These are phyloP conservation scores for Phytophthora brassicae DNA, from an alignment of 352 stramenopile genomes.

Conservation along the genomic window DNA sequence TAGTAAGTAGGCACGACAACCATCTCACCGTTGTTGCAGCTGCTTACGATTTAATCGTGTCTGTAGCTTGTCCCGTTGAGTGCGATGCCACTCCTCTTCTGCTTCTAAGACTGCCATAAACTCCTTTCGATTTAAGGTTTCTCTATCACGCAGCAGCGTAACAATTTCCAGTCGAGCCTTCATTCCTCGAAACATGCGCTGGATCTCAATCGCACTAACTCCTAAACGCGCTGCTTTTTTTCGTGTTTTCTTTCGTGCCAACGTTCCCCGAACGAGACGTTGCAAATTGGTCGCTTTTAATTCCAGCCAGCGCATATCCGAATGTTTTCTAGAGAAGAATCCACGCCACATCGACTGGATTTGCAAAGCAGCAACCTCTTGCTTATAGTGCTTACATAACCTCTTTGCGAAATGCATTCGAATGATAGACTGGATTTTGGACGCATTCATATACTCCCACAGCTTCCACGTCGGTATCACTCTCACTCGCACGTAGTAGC, in stretches of 20 bases:
- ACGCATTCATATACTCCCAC: conserved; percentile 62
- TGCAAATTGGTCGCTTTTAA: conserved; percentile 54
- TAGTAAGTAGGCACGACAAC: too few relatives aligned
- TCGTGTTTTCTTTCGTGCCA: conserved; percentile 42
- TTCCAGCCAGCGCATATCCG: conserved; percentile 56
- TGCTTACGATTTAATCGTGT: conserved; percentile 55
- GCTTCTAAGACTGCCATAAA: conserved; percentile 68
- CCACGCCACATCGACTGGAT: conserved; percentile 76
- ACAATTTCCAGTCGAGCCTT: conserved; percentile 39
- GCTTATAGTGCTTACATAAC: conserved; percentile 6
- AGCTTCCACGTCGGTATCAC: conserved; percentile 50
- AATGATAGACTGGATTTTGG: conserved; percentile 67
- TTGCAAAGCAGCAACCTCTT: conserved; percentile 41
- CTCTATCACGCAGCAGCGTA: conserved; percentile 49
- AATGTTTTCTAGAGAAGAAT: conserved; percentile 38
- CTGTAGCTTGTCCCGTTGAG: conserved; percentile 60
- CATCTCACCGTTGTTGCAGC: conserved; percentile 51
- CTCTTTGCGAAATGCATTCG: conserved; percentile 46
- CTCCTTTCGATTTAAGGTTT: conserved; percentile 67
- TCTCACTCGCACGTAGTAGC: conserved; percentile 44
- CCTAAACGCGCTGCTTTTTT: conserved; percentile 16
- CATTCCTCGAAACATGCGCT: conserved; percentile 70
- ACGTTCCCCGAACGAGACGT: conserved; percentile 49
- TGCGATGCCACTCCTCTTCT: conserved; percentile 68
- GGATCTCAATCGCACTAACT: conserved; percentile 49